These are phyloP conservation scores for Ophiostoma populinum DNA, from an alignment of 2,329 filamentous ascomycete species.

Conservation along the genomic window DNA sequence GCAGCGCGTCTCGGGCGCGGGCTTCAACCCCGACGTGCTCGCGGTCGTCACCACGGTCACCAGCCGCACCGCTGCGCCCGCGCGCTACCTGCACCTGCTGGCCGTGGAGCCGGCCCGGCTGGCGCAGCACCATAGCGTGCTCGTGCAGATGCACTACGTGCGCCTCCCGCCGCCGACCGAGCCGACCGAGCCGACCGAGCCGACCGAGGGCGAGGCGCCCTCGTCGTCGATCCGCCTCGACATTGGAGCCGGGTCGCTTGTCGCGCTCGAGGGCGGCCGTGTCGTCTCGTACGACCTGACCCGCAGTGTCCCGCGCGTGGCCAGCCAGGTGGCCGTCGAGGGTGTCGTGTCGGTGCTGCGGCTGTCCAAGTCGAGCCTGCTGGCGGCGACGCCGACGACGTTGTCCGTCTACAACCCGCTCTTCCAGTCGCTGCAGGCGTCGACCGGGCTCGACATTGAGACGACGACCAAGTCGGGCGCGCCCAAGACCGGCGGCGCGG, in stretches of 20 bases:
- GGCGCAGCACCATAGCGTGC: constrained; percentile 8
- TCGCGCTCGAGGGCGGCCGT: constrained; percentile 35
- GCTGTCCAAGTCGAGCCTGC: constrained; percentile 47
- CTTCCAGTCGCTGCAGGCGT: constrained; percentile 43
- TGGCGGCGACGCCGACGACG: constrained; percentile 38
- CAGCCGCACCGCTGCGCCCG: constrained; percentile 13
- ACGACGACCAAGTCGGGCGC: constrained; percentile 4
- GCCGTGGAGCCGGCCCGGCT: constrained; percentile 13
- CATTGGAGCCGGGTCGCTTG: constrained; percentile 42
- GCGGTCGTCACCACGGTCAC: constrained; percentile 28
- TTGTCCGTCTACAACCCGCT: constrained; percentile 53
- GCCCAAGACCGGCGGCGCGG: constrained; percentile 16
- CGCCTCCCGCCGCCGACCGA: constrained; percentile 6
- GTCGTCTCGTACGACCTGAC: constrained; percentile 48
- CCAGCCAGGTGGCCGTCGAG: constrained; percentile 33
- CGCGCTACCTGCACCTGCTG: constrained; percentile 20
- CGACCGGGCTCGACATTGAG: constrained; percentile 23
- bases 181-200: background rate
- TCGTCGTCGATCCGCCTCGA: constrained; percentile 36
- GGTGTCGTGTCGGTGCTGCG: constrained; percentile 45
- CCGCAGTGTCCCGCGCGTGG: constrained; percentile 41
- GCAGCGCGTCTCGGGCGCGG: constrained; percentile 23
- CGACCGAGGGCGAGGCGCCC: constrained; percentile 20
- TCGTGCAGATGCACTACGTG: constrained; percentile 13
- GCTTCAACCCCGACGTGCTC: constrained; percentile 34